Base-by-base conservation (phyloP, 2,329 filamentous ascomycete genomes). In the Cercospora sojina region DNA sequence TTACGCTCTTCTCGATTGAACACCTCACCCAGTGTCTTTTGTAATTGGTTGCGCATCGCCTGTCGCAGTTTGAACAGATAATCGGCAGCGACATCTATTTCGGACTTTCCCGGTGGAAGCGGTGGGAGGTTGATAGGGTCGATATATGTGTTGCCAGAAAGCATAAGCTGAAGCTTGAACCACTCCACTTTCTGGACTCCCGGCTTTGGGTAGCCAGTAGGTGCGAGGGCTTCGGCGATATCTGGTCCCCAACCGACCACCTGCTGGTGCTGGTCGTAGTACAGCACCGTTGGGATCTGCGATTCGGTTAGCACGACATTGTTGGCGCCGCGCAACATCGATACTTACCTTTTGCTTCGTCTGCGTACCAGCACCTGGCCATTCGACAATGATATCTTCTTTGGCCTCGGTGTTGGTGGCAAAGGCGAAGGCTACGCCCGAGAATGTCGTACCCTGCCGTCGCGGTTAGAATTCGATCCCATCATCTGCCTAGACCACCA, bases 201-300 rank as follows among this genome's bases (percentile, higher is more conserved):
- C 35, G 92, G 92, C 84, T 98, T 98, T 73, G 95, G 95, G 80
- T 98, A 98, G 70, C 95, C 95, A 47, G 95, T 98, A 31, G 95
- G 95, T 62, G 95, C 94, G 71, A 98, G 87, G 70, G 95, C 95
- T 81, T 98, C 94, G 68, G 95, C 92, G 75, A 98, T 98, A 84
- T 99, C 95, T 65, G 94, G 93, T 69, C 95, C 95, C 95, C 95
- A 99, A 74, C 95, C 95, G n/a, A 98, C 95, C 58, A 99, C 95
- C 80, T 98, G 97, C 77, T 99, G 95, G 80, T 97, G 97, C 81
- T 98, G 94, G 78, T 99, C 95, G 78, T 99, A 99, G 84, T 99
- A 99, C 68, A 99, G 87, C n/a, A 99, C 95, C 13, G 95, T 98
- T 16, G 95, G 95, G 74, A 99, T 98, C 95, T 96, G 76, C 49